Evolutionary conservation across 2,329 filamentous ascomycete genomes (phyloP).

Genomic region (Fusarium sp.): DNA sequence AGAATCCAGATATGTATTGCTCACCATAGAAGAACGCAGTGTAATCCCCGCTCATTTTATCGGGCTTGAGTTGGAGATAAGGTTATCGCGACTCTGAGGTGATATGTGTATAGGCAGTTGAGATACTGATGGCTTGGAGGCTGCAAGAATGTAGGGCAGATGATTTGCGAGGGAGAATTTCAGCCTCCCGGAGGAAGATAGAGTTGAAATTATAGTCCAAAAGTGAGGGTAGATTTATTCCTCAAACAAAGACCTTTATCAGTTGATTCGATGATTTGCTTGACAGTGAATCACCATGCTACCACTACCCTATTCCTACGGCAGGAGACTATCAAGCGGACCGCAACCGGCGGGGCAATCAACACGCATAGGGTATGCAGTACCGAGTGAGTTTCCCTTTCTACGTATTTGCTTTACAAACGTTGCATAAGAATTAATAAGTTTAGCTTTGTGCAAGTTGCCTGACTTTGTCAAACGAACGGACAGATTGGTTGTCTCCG

Average conservation of each 20-base stretch:
- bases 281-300: slow-evolving; percentile 10
- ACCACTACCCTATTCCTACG: slow-evolving; percentile 24
- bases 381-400: neutral
- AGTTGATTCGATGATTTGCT: slow-evolving; percentile 1
- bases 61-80: neutral
- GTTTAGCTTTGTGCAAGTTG: too few species aligned
- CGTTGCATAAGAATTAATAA: too few species aligned
- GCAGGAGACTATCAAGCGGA: neutral
- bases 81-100: neutral
- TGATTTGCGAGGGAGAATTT: neutral
- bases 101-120: neutral
- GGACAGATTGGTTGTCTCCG: neutral
- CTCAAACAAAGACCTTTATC: neutral
- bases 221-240: neutral
- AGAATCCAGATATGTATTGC: slow-evolving; percentile 9
- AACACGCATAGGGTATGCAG: neutral
- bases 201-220: neutral
- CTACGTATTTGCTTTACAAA: neutral
- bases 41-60: slow-evolving; percentile 58
- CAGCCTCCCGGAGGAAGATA: neutral
- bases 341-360: slow-evolving; percentile 29
- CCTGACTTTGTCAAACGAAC: too few species aligned
- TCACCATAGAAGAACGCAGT: slow-evolving; percentile 71
- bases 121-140: neutral
- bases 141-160: neutral